Conservation (phyloP, 305 asterid species). For the Stenogyne calaminthoides region DNA sequence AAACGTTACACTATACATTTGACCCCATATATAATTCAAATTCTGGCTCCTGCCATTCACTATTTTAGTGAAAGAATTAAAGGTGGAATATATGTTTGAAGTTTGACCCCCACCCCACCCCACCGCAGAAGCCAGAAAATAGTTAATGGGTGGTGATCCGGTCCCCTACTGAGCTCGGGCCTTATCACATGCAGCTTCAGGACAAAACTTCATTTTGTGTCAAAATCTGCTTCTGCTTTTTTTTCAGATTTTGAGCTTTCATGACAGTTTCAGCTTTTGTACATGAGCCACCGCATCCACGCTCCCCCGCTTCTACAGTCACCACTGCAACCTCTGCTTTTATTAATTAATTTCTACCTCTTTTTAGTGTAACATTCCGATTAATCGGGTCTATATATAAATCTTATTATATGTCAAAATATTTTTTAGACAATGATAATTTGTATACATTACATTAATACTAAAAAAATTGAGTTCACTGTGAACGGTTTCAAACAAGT, state of each 20-base stretch:
- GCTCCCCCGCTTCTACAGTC: neutral
- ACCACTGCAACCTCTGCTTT: neutral
- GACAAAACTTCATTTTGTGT: slow-evolving; percentile 27
- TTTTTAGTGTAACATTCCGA: too few species aligned
- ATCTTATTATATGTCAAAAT: too few species aligned
- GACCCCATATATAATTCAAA: too few species aligned
- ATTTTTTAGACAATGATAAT: too few species aligned
- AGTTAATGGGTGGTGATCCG: neutral
- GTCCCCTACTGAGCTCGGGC: too few species aligned
- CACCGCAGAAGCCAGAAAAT: neutral
- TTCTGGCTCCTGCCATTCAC: neutral
- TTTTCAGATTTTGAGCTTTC: slow-evolving; percentile 3
- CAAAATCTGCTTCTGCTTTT: slow-evolving; percentile 12
- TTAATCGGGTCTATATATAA: too few species aligned
- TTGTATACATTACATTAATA: too few species aligned
- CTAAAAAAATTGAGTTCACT: too few species aligned
- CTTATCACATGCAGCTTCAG: slow-evolving; percentile 31
- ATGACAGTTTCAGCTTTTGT: too few species aligned
- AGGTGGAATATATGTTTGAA: slow-evolving; percentile 22
- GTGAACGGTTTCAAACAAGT: too few species aligned
- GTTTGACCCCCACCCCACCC: neutral
- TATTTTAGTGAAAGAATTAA: neutral
- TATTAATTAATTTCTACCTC: too few species aligned
- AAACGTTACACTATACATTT: neutral
- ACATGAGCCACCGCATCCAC: neutral